These are phyloP conservation scores for Lycium ferocissimum DNA, from an alignment of 257 asterid genomes.

Conservation along the genomic window DNA sequence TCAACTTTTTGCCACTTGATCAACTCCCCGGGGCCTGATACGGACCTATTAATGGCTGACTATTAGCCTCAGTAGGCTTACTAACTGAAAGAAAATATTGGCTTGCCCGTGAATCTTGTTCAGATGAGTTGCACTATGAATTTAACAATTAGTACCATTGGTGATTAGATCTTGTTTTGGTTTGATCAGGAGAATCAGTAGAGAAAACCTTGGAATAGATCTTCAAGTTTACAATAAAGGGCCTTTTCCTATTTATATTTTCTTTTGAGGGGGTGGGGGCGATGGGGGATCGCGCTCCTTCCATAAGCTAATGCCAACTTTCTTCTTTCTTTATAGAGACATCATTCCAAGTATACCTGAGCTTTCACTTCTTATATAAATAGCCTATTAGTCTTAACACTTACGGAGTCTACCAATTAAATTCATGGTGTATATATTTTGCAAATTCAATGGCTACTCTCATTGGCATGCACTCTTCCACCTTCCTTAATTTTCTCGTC, in stretches of 20 bases:
- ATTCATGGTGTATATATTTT: not conserved
- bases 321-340: not conserved
- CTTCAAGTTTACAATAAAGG: not conserved
- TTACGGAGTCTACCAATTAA: not conserved
- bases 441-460: not conserved
- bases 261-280: not conserved
- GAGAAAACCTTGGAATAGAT: not conserved
- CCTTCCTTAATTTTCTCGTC: not conserved
- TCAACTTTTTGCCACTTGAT: not conserved
- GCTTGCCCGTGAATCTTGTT: not conserved
- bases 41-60: not conserved
- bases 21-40: too few relatives aligned
- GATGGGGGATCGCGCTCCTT: too few relatives aligned
- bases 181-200: not conserved
- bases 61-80: not conserved
- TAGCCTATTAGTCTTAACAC: not conserved
- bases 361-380: not conserved
- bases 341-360: not conserved
- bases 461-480: not conserved
- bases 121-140: not conserved
- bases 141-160: too few relatives aligned
- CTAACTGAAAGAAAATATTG: too few relatives aligned
- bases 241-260: not conserved
- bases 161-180: not conserved
- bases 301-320: not conserved